A percentile compares a stretch with the other conserved stretches of the same genome.
phyloP scores from a whole-genome alignment of 2,329 filamentous ascomycete species.

The Alternaria postmessia region DNA sequence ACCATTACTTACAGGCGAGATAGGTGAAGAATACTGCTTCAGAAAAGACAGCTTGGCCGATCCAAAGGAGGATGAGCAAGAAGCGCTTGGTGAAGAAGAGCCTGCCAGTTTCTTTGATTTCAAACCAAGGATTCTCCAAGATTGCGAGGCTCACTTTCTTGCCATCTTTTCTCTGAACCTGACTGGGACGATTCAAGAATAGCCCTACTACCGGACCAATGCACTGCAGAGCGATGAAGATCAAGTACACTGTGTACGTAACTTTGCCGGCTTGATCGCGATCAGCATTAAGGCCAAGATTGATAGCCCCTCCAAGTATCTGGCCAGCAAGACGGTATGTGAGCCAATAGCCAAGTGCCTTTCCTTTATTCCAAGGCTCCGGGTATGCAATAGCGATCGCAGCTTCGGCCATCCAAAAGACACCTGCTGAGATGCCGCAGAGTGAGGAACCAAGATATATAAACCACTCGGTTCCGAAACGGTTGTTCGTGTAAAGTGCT shows the following conservation, averaged over 20 bases:
- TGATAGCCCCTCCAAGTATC: constrained; percentile 76
- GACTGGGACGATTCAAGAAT: constrained; percentile 66
- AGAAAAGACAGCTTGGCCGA: constrained; percentile 72
- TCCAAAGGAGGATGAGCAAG: constrained; percentile 70
- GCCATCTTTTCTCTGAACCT: constrained; percentile 72
- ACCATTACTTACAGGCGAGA: background rate
- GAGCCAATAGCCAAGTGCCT: constrained; percentile 71
- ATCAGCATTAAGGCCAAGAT: constrained; percentile 70
- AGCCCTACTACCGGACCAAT: constrained; percentile 70
- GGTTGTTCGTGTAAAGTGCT: constrained; percentile 73
- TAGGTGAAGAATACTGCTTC: background rate
- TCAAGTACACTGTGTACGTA: constrained; percentile 71
- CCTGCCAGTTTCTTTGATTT: constrained; percentile 67
- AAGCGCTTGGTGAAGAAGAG: constrained; percentile 70
- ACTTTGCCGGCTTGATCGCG: constrained; percentile 68
- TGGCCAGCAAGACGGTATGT: constrained; percentile 69
- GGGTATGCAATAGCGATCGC: constrained; percentile 77
- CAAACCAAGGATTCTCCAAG: constrained; percentile 62
- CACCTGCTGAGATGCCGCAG: constrained; percentile 73
- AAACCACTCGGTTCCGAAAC: constrained; percentile 74
- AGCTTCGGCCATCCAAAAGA: constrained; percentile 80
- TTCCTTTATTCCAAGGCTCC: constrained; percentile 62
- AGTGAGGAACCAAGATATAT: constrained; percentile 72
- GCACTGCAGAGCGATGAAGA: constrained; percentile 76
- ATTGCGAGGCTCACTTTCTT: constrained; percentile 68